These are phyloP conservation scores for Halophytophthora batemanensis DNA, from an alignment of 352 stramenopile species.

Conservation along the genomic window DNA sequence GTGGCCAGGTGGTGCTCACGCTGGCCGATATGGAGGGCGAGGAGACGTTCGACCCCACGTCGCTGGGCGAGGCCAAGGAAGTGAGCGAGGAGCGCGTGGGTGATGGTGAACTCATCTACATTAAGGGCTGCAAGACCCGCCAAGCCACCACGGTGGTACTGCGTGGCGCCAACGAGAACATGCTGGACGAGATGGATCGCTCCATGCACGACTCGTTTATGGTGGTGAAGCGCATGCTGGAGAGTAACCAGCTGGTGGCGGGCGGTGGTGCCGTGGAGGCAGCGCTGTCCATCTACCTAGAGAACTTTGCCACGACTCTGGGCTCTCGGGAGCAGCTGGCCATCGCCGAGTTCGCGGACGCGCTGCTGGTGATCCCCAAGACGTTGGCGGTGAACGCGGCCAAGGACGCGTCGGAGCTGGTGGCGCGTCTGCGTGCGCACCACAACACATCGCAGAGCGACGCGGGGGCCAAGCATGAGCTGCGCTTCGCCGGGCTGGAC, in stretches of 20 bases:
- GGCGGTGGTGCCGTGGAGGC: conserved; percentile 97
- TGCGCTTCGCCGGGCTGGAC: conserved; percentile 94
- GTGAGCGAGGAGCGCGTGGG: conserved; percentile 97
- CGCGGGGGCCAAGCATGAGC: conserved; percentile 54
- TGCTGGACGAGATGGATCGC: conserved; percentile 99
- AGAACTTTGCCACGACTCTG: conserved; percentile 97
- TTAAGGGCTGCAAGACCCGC: conserved; percentile 94
- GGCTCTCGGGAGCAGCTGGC: conserved; percentile 97
- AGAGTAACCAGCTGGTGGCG: conserved; percentile 98
- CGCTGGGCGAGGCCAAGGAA: conserved; percentile 91
- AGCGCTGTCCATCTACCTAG: conserved; percentile 97
- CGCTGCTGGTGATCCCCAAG: conserved; percentile 98
- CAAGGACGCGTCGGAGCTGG: conserved; percentile 98
- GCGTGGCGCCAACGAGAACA: conserved; percentile 99
- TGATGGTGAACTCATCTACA: conserved; percentile 99
- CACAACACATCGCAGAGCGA: conserved; percentile 96
- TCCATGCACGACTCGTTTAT: conserved; percentile 98
- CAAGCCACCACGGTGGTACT: conserved; percentile 97
- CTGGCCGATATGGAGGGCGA: conserved; percentile 98
- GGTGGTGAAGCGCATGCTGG: conserved; percentile 99
- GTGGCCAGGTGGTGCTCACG: conserved; percentile 95
- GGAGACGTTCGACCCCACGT: conserved; percentile 94
- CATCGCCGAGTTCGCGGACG: conserved; percentile 98
- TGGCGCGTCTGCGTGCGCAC: conserved; percentile 94
- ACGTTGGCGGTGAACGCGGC: conserved; percentile 98